Conservation (phyloP, 2,329 filamentous ascomycete species). For the Periconia sp. region DNA sequence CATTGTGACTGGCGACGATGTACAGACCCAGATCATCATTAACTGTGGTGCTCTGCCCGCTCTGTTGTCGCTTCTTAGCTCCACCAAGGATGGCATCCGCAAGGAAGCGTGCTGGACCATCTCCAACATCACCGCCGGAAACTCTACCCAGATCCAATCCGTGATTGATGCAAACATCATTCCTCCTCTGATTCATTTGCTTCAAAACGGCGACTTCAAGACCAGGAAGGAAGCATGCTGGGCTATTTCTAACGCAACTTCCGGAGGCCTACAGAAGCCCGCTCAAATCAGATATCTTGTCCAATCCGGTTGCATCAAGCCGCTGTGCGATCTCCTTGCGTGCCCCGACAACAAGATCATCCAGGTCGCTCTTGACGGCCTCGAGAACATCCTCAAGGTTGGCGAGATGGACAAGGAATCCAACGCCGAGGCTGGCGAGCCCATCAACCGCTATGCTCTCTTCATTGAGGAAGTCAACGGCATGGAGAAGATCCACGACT, state of each 20-base stretch:
- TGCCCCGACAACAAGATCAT: slow-evolving; percentile 99
- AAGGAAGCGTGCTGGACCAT: slow-evolving; percentile 99
- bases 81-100: slow-evolving; percentile 96
- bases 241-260: slow-evolving; percentile 98
- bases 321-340: slow-evolving; percentile 87
- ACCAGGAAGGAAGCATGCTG: slow-evolving; percentile 99
- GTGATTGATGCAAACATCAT: slow-evolving; percentile 98
- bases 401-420: slow-evolving; percentile 98
- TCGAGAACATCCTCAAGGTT: slow-evolving; percentile 99
- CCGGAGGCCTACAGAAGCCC: slow-evolving; percentile 95
- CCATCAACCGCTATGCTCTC: slow-evolving; percentile 92
- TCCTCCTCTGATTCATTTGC: slow-evolving; percentile 89
- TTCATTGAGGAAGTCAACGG: slow-evolving; percentile 98
- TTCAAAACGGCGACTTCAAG: slow-evolving; percentile 97
- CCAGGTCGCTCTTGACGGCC: slow-evolving; percentile 92
- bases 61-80: slow-evolving; percentile 90
- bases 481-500: slow-evolving; percentile 99
- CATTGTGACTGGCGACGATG: slow-evolving; percentile 97
- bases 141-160: slow-evolving; percentile 95
- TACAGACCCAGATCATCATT: slow-evolving; percentile 99
- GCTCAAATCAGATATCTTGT: slow-evolving; percentile 98
- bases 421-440: slow-evolving; percentile 64
- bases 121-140: slow-evolving; percentile 97
- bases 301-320: slow-evolving; percentile 91
- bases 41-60: slow-evolving; percentile 94